Evolutionary conservation across 805 yeast genomes (phyloP).

Genomic region (Kluyveromyces aestuarii): DNA sequence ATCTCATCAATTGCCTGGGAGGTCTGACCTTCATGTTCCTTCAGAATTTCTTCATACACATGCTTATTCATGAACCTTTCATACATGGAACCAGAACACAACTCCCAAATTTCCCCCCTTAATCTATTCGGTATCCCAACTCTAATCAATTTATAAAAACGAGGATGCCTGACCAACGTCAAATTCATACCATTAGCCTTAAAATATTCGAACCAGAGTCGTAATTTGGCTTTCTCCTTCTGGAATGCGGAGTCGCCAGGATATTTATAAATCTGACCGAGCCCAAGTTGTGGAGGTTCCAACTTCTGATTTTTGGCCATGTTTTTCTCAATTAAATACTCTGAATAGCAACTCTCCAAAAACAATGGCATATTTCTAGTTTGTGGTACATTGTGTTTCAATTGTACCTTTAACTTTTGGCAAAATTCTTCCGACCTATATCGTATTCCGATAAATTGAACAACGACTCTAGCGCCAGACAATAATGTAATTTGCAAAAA

Average conservation of each 20-base stretch:
- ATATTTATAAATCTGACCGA: slow-evolving; percentile 74
- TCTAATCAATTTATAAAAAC: slow-evolving; percentile 73
- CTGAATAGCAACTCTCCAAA: slow-evolving; percentile 71
- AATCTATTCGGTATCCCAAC: slow-evolving; percentile 92
- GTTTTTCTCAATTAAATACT: slow-evolving; percentile 58
- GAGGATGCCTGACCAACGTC: slow-evolving; percentile 61
- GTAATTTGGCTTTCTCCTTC: slow-evolving; percentile 77
- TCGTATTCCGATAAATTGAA: slow-evolving; percentile 72
- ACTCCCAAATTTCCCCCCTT: slow-evolving; percentile 95
- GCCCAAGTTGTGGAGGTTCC: slow-evolving; percentile 67
- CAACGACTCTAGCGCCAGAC: slow-evolving; percentile 49
- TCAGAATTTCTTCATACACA: slow-evolving; percentile 50
- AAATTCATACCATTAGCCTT: slow-evolving; percentile 77
- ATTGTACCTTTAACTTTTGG: slow-evolving; percentile 47
- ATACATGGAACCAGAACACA: slow-evolving; percentile 79
- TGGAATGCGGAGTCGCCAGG: slow-evolving; percentile 80
- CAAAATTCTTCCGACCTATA: slow-evolving; percentile 78
- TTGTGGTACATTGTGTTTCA: slow-evolving; percentile 54
- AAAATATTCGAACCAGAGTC: slow-evolving; percentile 90
- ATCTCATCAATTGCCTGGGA: slow-evolving; percentile 92
- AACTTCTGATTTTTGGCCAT: slow-evolving; percentile 30
- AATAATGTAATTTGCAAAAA: slow-evolving; percentile 66
- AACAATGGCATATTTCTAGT: slow-evolving; percentile 58
- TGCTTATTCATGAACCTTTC: slow-evolving; percentile 52
- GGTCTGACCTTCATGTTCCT: slow-evolving; percentile 49